Conservation (phyloP, 345 rosid genomes). For the Dovyalis caffra region DNA sequence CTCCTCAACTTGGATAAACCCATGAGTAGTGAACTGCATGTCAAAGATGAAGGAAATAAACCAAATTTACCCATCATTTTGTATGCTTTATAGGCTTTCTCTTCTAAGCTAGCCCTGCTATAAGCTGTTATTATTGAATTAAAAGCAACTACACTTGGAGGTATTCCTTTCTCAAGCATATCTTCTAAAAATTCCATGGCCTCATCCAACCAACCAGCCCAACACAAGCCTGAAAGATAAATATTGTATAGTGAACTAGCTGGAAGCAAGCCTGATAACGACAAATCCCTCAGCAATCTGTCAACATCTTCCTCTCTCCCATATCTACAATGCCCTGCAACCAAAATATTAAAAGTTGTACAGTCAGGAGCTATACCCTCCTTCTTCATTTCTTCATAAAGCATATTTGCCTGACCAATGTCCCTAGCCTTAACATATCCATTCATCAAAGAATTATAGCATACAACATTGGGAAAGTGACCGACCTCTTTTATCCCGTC, state of each 20-base stretch:
- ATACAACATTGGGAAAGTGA: conserved; percentile 43
- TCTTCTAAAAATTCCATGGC: conserved; percentile 45
- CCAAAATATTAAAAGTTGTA: conserved; percentile 61
- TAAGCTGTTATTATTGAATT: conserved; percentile 68
- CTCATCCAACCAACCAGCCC: conserved; percentile 58
- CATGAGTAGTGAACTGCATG: conserved; percentile 60
- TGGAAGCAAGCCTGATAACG: conserved; percentile 29
- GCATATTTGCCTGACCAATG: conserved; percentile 46
- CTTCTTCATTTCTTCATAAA: conserved; percentile 56
- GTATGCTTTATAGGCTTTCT: conserved; percentile 46
- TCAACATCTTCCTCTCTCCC: conserved; percentile 54
- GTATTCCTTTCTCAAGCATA: conserved; percentile 58
- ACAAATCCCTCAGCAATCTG: conserved; percentile 47
- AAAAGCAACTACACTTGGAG: conserved; percentile 52
- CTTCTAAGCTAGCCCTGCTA: conserved; percentile 49
- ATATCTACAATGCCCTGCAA: conserved; percentile 58
- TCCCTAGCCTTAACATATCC: conserved; percentile 71
- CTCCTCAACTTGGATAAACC: conserved; percentile 57
- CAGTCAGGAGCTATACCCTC: conserved; percentile 58
- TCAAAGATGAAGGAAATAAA: conserved; percentile 55
- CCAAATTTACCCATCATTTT: conserved; percentile 49
- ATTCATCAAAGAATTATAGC: conserved; percentile 58
- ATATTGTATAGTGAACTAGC: conserved; percentile 44
- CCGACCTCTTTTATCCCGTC: conserved; percentile 43
- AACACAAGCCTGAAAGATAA: conserved; percentile 59